Conservation (phyloP, 2,329 filamentous ascomycete genomes). For the Davidsoniella eucalypti region DNA sequence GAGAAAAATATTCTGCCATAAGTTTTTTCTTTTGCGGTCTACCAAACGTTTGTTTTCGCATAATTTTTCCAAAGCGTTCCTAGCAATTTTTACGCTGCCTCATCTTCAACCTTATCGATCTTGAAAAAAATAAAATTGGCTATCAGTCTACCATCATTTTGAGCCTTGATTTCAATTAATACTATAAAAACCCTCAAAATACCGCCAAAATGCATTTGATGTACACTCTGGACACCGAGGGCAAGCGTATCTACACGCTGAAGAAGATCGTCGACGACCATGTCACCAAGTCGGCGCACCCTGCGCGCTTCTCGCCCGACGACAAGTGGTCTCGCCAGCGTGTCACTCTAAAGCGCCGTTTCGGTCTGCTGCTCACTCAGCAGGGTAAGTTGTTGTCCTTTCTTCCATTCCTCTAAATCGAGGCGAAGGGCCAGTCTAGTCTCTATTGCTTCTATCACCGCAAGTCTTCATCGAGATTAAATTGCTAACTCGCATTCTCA, state of each 20-base stretch:
- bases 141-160: not conserved
- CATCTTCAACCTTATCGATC: not conserved
- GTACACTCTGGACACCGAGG: conserved; percentile 71
- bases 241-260: conserved; percentile 87
- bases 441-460: too few species aligned
- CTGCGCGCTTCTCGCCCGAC: conserved; percentile 90
- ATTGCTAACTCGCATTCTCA: not conserved
- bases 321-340: conserved; percentile 97
- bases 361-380: conserved; percentile 74
- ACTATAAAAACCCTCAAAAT: not conserved
- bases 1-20: conserved; percentile 10
- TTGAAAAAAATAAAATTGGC: not conserved
- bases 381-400: conserved; percentile 30
- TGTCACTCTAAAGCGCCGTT: conserved; percentile 87
- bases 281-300: conserved; percentile 91
- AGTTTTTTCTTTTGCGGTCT: conserved; percentile 7
- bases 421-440: too few species aligned
- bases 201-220: conserved; percentile 39
- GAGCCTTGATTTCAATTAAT: not conserved
- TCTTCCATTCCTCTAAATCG: too few species aligned
- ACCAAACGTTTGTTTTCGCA: conserved; percentile 6
- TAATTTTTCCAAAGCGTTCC: not conserved
- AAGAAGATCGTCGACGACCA: conserved; percentile 74
- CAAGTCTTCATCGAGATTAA: too few species aligned
- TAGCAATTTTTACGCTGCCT: not conserved